phyloP scores from a whole-genome alignment of 768 basidiomycete species.

The Porphyrellus cyaneotinctus region DNA sequence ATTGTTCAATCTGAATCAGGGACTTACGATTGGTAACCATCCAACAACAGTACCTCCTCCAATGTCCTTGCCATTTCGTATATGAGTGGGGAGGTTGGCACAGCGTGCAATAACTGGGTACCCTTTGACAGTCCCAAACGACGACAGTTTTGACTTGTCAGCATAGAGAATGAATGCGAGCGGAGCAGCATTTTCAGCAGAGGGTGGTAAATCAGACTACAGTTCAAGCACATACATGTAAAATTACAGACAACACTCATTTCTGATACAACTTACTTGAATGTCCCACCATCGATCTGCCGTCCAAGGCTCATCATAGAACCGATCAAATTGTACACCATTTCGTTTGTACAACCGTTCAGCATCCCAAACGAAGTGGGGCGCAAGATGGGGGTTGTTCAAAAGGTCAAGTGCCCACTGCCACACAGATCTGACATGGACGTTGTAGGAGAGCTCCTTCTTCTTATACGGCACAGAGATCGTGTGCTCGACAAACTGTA shows the following conservation, averaged over 20 bases:
- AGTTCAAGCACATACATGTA: background rate
- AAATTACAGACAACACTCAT: background rate
- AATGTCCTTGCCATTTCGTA: slow-evolving; percentile 14
- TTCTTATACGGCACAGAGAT: slow-evolving; percentile 6
- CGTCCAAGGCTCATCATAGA: background rate
- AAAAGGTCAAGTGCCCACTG: background rate
- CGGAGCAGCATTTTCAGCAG: background rate
- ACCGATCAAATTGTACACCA: background rate
- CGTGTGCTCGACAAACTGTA: background rate
- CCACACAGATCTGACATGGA: background rate
- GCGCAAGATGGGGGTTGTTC: background rate
- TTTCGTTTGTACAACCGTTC: background rate
- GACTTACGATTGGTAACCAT: slow-evolving; percentile 17
- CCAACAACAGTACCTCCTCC: slow-evolving; percentile 16
- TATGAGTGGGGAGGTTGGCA: slow-evolving; percentile 15
- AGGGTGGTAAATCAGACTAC: background rate
- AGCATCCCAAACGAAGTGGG: background rate
- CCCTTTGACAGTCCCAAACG: slow-evolving; percentile 8
- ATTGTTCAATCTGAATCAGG: too few relatives aligned
- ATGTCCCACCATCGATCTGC: slow-evolving; percentile 29
- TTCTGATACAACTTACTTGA: too few relatives aligned
- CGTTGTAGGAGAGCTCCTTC: background rate
- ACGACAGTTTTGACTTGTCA: slow-evolving; percentile 1
- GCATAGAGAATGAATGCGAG: slow-evolving; percentile 1
- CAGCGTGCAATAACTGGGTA: slow-evolving; percentile 7